These are phyloP conservation scores for Aureobasidium sp. DNA, from an alignment of 2,329 filamentous ascomycete genomes.

Conservation along the genomic window DNA sequence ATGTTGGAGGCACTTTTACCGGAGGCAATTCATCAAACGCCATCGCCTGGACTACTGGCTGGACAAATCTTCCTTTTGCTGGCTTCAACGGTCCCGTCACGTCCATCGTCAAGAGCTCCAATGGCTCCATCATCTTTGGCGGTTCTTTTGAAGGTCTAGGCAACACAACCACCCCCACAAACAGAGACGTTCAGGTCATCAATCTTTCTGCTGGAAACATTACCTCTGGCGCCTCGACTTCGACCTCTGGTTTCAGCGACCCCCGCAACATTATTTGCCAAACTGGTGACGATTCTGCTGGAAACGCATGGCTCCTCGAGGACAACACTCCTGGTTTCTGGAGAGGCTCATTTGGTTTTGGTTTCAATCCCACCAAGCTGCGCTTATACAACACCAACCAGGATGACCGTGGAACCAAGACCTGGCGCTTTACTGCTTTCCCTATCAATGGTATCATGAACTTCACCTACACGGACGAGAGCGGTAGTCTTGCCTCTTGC, in stretches of 20 bases:
- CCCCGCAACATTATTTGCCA: slow-evolving; percentile 81
- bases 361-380: slow-evolving; percentile 79
- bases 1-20: slow-evolving; percentile 81
- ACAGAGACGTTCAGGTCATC: slow-evolving; percentile 69
- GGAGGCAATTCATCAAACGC: slow-evolving; percentile 81
- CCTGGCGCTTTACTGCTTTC: slow-evolving; percentile 77
- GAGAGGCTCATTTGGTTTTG: slow-evolving; percentile 75
- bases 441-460: slow-evolving; percentile 94
- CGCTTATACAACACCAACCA: slow-evolving; percentile 81
- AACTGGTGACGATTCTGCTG: slow-evolving; percentile 58
- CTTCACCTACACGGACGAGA: slow-evolving; percentile 75
- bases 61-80: slow-evolving; percentile 77
- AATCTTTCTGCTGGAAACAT: slow-evolving; percentile 77
- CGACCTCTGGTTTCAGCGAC: slow-evolving; percentile 60
- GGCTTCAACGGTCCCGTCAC: slow-evolving; percentile 92
- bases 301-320: slow-evolving; percentile 74
- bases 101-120: slow-evolving; percentile 71
- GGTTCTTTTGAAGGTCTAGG: slow-evolving; percentile 83
- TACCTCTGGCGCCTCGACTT: slow-evolving; percentile 56
- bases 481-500: slow-evolving; percentile 63
- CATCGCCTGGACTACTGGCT: slow-evolving; percentile 70
- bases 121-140: slow-evolving; percentile 85
- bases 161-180: slow-evolving; percentile 63
- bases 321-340: slow-evolving; percentile 73
- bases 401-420: slow-evolving; percentile 74